phyloP scores from a whole-genome alignment of 108 stramenopile species.

The Phaeodactylum tricornutum region DNA sequence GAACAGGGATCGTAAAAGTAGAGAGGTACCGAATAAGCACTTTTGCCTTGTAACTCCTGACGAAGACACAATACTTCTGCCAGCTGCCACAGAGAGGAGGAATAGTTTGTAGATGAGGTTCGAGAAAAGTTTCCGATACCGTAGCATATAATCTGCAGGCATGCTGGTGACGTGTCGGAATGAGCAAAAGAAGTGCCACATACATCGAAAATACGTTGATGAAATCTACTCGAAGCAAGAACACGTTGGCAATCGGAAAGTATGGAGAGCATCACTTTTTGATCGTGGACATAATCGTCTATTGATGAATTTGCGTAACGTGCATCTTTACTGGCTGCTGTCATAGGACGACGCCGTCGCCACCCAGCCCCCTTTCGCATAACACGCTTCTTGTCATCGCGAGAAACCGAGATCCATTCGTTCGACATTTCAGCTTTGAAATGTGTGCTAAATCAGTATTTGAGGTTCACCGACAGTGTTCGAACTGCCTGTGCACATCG shows the following conservation, averaged over 20 bases:
- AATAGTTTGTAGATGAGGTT: slow-evolving; percentile 1
- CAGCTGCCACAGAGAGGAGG: slow-evolving; percentile 33
- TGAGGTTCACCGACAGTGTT: no score
- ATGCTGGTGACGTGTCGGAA: no score
- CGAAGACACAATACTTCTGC: slow-evolving; percentile 14
- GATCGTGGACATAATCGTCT: slow-evolving; percentile 2
- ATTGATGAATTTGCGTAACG: neutral
- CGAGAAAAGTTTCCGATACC: slow-evolving; percentile 37
- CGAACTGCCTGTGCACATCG: no score
- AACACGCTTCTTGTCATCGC: slow-evolving; percentile 12
- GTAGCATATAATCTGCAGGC: slow-evolving; percentile 28
- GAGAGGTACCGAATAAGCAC: slow-evolving; percentile 1
- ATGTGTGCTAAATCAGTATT: no score
- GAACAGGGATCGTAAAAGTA: slow-evolving; percentile 29
- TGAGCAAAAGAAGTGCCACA: no score
- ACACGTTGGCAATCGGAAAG: no score
- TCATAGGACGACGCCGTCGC: neutral
- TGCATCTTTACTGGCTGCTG: neutral
- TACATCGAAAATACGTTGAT: no score
- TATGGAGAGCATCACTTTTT: slow-evolving; percentile 1
- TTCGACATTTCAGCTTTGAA: no score
- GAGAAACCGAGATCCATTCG: slow-evolving; percentile 18
- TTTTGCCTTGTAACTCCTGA: neutral
- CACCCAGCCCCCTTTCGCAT: no score
- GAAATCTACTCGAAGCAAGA: no score